Base-by-base conservation (phyloP, 129 eudicot genomes). In the Artemisia annua region DNA sequence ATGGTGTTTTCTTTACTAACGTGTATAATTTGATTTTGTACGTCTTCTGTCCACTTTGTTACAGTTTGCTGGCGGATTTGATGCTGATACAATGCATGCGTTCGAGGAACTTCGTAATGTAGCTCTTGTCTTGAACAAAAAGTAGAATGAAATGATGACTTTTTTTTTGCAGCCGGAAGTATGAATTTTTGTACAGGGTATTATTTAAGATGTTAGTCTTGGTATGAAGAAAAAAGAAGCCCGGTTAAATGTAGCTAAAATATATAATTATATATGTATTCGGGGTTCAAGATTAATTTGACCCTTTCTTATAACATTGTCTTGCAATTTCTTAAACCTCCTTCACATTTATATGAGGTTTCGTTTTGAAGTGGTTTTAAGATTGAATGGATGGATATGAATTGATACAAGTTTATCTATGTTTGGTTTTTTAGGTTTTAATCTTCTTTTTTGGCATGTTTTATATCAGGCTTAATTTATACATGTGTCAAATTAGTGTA, bases 31-130 rank as follows among this genome's bases (percentile, higher is more conserved):
- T 5, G 28, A 72, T 16, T 11, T 9, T 57, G 43, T 43, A 63
- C 39, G 28, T 16, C 17, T 53, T 18, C 44, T 54, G 28, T 63
- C 46, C 56, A 57, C 62, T 61, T 39, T 28, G 15, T 30, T 82
- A 84, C 87, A 92, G 98, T 92, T 92, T 85, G 98, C 98, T 60
- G 98, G 96, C 82, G 98, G 98, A 63, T 92, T 92, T 87, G 98
- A 92, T 83, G 94, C 84, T 5, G 98, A 92, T 76, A 92, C 98
- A 54, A 92, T 92, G 98, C 96, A 80, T 62, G 98, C 96, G 44
- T 92, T 92, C 67, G 98, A 92, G 87, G 96, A 92, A 84, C 95
- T 92, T 74, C 87, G 96, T 24, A 83, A 84, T 39, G 89, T 92
- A 50, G 91, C 98, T 62, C 86, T 83, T 63, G 91, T 82, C 69